phyloP scores from a whole-genome alignment of 306 rosid species.

The Quercus alba region DNA sequence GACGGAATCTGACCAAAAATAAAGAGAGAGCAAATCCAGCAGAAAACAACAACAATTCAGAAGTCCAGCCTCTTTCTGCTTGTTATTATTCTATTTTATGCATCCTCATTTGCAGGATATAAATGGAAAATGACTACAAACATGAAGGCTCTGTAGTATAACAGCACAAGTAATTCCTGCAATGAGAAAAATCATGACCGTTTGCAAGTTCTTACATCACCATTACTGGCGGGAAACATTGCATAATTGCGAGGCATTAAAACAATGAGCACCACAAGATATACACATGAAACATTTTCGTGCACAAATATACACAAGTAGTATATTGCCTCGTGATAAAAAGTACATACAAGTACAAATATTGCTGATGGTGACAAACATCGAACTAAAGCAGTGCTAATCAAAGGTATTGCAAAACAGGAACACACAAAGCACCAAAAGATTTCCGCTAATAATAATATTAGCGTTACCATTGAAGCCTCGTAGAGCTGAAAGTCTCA shows the following conservation, averaged over 20 bases:
- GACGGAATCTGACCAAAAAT: not conserved
- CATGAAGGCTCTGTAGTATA: slow-evolving; percentile 19
- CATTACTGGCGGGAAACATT: slow-evolving; percentile 36
- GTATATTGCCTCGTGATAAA: slow-evolving; percentile 50
- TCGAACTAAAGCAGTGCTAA: slow-evolving; percentile 40
- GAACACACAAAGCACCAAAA: slow-evolving; percentile 43
- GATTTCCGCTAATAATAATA: slow-evolving; percentile 30
- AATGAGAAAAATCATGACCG: slow-evolving; percentile 40
- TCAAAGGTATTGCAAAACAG: slow-evolving; percentile 44
- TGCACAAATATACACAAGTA: slow-evolving; percentile 63
- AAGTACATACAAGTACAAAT: slow-evolving; percentile 48
- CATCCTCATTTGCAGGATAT: slow-evolving; percentile 5
- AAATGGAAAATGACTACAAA: slow-evolving; percentile 25
- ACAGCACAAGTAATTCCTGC: slow-evolving; percentile 31
- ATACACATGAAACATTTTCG: slow-evolving; percentile 58
- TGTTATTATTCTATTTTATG: not conserved
- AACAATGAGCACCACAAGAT: slow-evolving; percentile 46
- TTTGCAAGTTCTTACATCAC: slow-evolving; percentile 44
- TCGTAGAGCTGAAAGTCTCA: slow-evolving; percentile 24
- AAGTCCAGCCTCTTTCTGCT: slow-evolving; percentile 19
- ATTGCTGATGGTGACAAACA: slow-evolving; percentile 44
- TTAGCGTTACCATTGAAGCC: slow-evolving; percentile 41
- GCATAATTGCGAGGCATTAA: slow-evolving; percentile 27
- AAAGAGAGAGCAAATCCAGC: not conserved
- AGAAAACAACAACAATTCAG: not conserved